These are phyloP conservation scores for Bodo saltans DNA, from an alignment of 78 protist genomes.

Conservation along the genomic window DNA sequence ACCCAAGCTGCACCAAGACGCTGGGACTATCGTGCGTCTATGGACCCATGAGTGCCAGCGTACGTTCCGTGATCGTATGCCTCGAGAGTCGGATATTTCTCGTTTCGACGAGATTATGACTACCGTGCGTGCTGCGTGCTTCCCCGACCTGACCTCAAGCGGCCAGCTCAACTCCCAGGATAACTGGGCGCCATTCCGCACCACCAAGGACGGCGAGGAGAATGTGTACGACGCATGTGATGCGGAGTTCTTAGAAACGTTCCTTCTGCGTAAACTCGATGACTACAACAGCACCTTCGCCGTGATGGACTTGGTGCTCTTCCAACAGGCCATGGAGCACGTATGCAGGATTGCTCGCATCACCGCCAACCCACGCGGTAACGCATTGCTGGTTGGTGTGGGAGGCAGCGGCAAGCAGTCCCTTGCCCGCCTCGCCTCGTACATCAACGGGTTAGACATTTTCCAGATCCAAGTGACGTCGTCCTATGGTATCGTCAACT, in stretches of 20 bases:
- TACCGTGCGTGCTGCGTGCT: background rate
- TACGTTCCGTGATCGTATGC: constrained; percentile 67
- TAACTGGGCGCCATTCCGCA: constrained; percentile 31
- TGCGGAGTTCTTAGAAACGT: background rate
- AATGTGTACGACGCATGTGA: constrained; percentile 4
- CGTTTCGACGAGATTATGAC: constrained; percentile 17
- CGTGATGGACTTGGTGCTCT: constrained; percentile 62
- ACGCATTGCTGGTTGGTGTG: constrained; percentile 68
- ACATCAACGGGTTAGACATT: constrained; percentile 39
- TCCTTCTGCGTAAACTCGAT: constrained; percentile 33
- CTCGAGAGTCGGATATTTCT: constrained; percentile 23
- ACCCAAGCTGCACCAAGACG: background rate
- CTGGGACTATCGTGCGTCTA: constrained; percentile 36
- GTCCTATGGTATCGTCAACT: constrained; percentile 49
- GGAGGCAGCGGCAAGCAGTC: constrained; percentile 79
- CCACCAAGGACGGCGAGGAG: constrained; percentile 25
- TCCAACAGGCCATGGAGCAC: constrained; percentile 68
- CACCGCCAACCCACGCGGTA: constrained; percentile 50
- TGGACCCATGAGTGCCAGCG: constrained; percentile 57
- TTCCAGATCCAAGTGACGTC: constrained; percentile 60
- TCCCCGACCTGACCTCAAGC: constrained; percentile 6
- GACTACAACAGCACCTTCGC: constrained; percentile 56
- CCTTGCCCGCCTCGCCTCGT: constrained; percentile 56
- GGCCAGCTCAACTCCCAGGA: constrained; percentile 37
- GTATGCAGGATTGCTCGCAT: constrained; percentile 51